Conservation (phyloP, 2,329 filamentous ascomycete genomes). For the Cordyceps tenuipes region DNA sequence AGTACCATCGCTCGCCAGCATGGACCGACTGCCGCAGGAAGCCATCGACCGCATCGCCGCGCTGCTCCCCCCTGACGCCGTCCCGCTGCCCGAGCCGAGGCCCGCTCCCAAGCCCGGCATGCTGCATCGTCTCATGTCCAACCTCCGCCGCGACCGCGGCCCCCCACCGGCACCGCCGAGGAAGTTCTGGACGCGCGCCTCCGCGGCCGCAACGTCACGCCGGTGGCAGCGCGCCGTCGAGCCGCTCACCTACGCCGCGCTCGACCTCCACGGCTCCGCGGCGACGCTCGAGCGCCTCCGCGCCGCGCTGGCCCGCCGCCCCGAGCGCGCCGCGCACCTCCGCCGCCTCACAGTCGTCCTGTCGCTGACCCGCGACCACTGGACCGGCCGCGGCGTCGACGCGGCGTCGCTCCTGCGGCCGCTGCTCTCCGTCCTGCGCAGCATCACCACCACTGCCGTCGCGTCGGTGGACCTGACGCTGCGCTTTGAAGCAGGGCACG, state of each 20-base stretch:
- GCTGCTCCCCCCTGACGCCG: neutral
- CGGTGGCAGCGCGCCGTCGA: slow-evolving; percentile 3
- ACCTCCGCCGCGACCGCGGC: neutral
- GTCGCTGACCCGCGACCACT: neutral
- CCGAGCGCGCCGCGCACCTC: neutral
- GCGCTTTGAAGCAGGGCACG: neutral
- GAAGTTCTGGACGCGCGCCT: neutral
- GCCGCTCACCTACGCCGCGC: neutral
- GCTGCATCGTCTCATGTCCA: neutral
- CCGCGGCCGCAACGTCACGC: neutral
- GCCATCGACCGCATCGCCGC: slow-evolving; percentile 6
- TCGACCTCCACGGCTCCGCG: neutral
- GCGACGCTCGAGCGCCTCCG: neutral
- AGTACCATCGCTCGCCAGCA: neutral
- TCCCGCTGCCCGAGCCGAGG: neutral
- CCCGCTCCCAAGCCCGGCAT: neutral
- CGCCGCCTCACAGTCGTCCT: neutral
- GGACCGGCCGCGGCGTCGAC: neutral
- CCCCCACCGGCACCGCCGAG: neutral
- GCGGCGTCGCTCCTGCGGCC: neutral
- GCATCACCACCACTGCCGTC: neutral
- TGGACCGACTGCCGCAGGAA: slow-evolving; percentile 6
- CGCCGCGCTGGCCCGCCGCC: neutral
- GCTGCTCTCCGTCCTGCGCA: neutral
- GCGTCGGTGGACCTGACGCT: neutral